Conservation (phyloP, 2,329 filamentous ascomycete genomes). For the Trichophaea hybrida region DNA sequence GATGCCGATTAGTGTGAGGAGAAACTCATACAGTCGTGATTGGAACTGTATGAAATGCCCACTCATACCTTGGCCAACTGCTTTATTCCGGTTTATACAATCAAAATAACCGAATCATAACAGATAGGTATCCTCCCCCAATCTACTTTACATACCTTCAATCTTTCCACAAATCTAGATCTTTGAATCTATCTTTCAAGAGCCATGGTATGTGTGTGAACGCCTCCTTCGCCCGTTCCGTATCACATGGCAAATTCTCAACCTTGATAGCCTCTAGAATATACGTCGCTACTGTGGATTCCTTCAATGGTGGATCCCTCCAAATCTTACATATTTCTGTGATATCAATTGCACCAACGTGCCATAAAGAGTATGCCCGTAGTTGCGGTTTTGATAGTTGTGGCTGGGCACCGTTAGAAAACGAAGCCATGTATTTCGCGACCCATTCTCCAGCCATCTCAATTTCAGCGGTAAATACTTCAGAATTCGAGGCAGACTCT, state of each 20-base stretch:
- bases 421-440: not conserved
- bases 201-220: not conserved
- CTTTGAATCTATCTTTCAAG: not conserved
- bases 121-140: too few species aligned
- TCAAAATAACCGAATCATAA: too few species aligned
- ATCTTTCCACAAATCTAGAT: not conserved
- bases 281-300: constrained; percentile 43
- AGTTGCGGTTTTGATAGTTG: constrained; percentile 28
- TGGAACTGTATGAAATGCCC: too few species aligned
- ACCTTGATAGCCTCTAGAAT: constrained; percentile 42
- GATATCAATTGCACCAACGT: constrained; percentile 39
- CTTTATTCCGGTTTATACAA: too few species aligned
- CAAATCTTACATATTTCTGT: constrained; percentile 41
- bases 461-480: not conserved
- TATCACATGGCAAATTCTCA: constrained; percentile 31
- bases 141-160: too few species aligned
- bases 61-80: too few species aligned
- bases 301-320: constrained; percentile 46
- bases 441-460: not conserved
- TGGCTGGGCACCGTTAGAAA: not conserved
- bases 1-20: too few species aligned
- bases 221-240: constrained; percentile 8
- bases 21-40: too few species aligned
- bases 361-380: constrained; percentile 52
- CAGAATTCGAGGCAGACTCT: not conserved